Evolutionary conservation across 495 filamentous ascomycete species (phyloP).

Genomic region (Melanomma pulvis-pyrius): DNA sequence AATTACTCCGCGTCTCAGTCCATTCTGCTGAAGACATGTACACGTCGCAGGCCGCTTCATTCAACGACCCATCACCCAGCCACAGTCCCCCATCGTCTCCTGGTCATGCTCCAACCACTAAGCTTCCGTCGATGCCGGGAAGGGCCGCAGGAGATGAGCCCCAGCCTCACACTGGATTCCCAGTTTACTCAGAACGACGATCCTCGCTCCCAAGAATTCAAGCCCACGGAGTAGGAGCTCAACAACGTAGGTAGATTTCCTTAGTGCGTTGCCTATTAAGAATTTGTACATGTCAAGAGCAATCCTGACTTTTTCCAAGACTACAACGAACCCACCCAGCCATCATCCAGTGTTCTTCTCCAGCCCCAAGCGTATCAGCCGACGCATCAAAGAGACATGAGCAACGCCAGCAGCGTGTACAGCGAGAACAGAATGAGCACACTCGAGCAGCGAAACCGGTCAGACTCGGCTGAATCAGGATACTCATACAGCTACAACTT

Average conservation of each 20-base stretch:
- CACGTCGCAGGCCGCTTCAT: slow-evolving; percentile 25
- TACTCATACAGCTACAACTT: slow-evolving; percentile 29
- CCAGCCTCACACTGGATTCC: slow-evolving; percentile 12
- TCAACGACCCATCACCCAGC: slow-evolving; percentile 18
- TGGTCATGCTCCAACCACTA: slow-evolving; percentile 8
- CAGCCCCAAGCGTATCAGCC: slow-evolving; percentile 30
- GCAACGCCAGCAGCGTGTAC: slow-evolving; percentile 35
- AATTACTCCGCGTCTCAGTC: slow-evolving; percentile 14
- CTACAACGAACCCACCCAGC: background rate
- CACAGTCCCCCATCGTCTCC: slow-evolving; percentile 25
- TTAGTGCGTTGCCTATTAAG: slow-evolving; percentile 14
- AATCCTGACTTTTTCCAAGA: slow-evolving; percentile 29
- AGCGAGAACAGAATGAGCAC: slow-evolving; percentile 18
- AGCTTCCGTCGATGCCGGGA: slow-evolving; percentile 22
- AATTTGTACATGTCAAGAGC: background rate
- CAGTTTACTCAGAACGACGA: slow-evolving; percentile 8
- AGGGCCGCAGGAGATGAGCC: slow-evolving; percentile 1
- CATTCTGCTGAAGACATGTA: slow-evolving; percentile 7
- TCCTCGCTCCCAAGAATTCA: background rate
- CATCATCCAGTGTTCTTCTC: slow-evolving; percentile 15
- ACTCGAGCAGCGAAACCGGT: slow-evolving; percentile 1
- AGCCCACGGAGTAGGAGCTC: background rate
- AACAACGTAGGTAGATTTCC: slow-evolving; percentile 31
- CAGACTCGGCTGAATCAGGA: slow-evolving; percentile 9
- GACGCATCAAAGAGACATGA: slow-evolving; percentile 27